Evolutionary conservation across 139 green algal genomes (phyloP).

Genomic region (Bryopsis sp.): DNA sequence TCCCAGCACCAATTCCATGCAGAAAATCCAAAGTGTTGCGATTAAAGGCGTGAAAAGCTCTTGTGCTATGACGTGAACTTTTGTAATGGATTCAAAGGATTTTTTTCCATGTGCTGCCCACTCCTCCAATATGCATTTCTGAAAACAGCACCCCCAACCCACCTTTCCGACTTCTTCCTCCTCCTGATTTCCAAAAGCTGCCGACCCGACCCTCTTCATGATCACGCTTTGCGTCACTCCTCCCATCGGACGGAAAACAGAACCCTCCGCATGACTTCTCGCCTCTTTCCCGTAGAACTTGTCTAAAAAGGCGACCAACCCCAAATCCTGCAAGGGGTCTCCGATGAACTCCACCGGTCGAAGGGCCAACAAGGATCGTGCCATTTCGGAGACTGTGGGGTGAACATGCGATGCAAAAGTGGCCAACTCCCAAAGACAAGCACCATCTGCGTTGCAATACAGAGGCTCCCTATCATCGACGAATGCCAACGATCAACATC

Average conservation of each 20-base stretch:
- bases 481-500: neutral
- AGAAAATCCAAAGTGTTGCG: too few species aligned
- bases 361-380: neutral
- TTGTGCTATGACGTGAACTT: neutral
- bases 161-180: too few species aligned
- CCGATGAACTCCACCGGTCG: neutral
- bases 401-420: neutral
- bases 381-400: neutral
- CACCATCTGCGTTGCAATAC: neutral
- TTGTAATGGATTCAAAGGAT: too few species aligned
- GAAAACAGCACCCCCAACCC: too few species aligned
- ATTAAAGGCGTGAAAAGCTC: neutral
- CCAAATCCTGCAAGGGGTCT: neutral
- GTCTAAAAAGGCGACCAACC: neutral
- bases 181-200: too few species aligned
- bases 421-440: slow-evolving; percentile 1
- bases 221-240: neutral
- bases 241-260: neutral
- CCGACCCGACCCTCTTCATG: too few species aligned
- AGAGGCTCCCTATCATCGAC: neutral
- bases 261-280: neutral
- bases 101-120: too few species aligned
- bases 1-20: too few species aligned
- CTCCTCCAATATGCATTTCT: too few species aligned
- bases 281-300: slow-evolving; percentile 4